Evolutionary conservation across 805 yeast genomes (phyloP).

Genomic region (Saturnispora saitoi): DNA sequence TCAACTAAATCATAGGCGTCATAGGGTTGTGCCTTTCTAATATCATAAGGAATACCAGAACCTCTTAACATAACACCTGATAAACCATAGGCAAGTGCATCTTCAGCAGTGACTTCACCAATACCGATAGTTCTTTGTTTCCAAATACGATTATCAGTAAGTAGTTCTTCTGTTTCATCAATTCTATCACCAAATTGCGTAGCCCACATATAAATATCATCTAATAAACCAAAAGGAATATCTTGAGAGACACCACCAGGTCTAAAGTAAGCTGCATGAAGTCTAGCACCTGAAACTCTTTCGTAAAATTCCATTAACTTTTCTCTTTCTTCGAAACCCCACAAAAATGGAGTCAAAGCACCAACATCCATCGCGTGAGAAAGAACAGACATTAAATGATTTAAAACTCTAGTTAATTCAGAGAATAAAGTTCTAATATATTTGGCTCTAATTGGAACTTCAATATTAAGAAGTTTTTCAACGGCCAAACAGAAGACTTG

Average conservation of each 20-base stretch:
- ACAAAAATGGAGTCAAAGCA: constrained; percentile 84
- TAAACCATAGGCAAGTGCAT: constrained; percentile 71
- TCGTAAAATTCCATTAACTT: constrained; percentile 89
- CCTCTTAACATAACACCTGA: constrained; percentile 90
- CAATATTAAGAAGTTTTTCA: constrained; percentile 75
- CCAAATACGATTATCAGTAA: constrained; percentile 90
- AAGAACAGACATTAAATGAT: constrained; percentile 78
- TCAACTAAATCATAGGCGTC: constrained; percentile 84
- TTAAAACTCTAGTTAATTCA: constrained; percentile 74
- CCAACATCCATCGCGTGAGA: constrained; percentile 94
- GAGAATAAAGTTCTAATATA: constrained; percentile 81
- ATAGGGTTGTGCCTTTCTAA: constrained; percentile 80
- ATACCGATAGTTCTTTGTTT: constrained; percentile 75
- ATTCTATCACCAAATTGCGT: constrained; percentile 90
- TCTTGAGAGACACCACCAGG: constrained; percentile 93
- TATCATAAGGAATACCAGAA: constrained; percentile 80
- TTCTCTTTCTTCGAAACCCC: constrained; percentile 94
- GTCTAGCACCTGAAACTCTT: constrained; percentile 83
- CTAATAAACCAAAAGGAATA: constrained; percentile 75
- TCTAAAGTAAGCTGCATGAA: constrained; percentile 81
- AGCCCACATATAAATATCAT: constrained; percentile 93
- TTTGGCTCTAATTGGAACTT: constrained; percentile 77
- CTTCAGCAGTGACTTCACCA: constrained; percentile 78
- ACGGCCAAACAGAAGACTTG: constrained; percentile 76
- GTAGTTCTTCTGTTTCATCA: constrained; percentile 83